A percentile compares a stretch with the other conserved stretches of the same genome.
These are phyloP conservation scores for Ophiosphaerella narmari DNA, from an alignment of 2,329 filamentous ascomycete species.

Conservation along the genomic window DNA sequence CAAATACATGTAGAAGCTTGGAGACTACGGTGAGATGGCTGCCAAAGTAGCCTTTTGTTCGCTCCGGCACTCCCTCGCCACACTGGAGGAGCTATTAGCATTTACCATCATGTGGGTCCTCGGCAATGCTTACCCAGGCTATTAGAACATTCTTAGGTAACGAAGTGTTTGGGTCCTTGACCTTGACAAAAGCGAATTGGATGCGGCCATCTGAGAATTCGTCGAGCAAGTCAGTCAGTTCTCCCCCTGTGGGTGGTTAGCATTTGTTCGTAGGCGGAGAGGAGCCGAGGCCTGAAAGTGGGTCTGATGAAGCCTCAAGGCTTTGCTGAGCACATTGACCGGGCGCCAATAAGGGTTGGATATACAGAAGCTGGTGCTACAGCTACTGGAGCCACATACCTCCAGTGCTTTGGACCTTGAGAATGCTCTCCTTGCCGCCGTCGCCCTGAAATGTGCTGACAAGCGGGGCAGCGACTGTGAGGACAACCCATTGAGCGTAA, in stretches of 20 bases:
- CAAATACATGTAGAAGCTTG: conserved; percentile 79
- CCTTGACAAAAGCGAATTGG: conserved; percentile 95
- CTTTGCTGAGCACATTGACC: not conserved
- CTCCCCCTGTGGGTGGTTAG: conserved; percentile 69
- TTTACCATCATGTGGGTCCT: not conserved
- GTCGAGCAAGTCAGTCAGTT: conserved; percentile 85
- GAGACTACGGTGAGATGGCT: conserved; percentile 88
- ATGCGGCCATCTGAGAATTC: conserved; percentile 97
- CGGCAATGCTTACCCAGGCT: conserved; percentile 67
- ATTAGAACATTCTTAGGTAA: conserved; percentile 93
- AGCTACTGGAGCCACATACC: conserved; percentile 57
- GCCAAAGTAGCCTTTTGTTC: conserved; percentile 98
- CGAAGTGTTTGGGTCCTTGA: conserved; percentile 89
- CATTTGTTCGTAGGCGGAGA: conserved; percentile 2
- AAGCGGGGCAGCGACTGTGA: conserved; percentile 89
- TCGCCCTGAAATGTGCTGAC: conserved; percentile 90
- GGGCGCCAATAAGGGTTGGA: not conserved
- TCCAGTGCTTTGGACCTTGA: conserved; percentile 92
- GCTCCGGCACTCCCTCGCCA: conserved; percentile 95
- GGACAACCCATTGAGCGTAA: conserved; percentile 90
- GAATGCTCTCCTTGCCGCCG: conserved; percentile 85
- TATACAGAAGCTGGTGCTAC: not conserved
- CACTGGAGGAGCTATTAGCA: conserved; percentile 58
- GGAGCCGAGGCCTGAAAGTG: conserved; percentile 8
- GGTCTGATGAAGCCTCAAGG: conserved; percentile 12